Percentiles rank a stretch among this genome's conserved stretches.
These are phyloP conservation scores for Coleophoma crateriformis DNA, from an alignment of 2,329 filamentous ascomycete species.

Conservation along the genomic window DNA sequence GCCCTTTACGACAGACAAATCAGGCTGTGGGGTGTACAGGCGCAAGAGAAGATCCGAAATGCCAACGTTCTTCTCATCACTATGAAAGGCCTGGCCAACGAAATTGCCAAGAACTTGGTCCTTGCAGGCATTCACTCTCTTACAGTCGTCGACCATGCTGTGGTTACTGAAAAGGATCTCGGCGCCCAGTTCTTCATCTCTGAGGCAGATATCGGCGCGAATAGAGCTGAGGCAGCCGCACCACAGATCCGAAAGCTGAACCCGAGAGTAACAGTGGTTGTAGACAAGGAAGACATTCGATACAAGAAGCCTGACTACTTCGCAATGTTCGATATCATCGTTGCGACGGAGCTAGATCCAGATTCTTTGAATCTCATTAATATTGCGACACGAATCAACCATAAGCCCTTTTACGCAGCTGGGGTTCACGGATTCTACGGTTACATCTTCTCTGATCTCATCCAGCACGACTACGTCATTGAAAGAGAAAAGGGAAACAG, in stretches of 20 bases:
- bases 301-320: conserved; percentile 71
- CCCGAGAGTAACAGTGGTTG: conserved; percentile 72
- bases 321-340: conserved; percentile 73
- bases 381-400: conserved; percentile 73
- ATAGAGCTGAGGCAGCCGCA: conserved; percentile 77
- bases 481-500: conserved; percentile 80
- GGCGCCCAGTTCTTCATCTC: conserved; percentile 79
- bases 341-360: conserved; percentile 83
- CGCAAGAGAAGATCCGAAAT: conserved; percentile 85
- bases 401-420: conserved; percentile 82
- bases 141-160: conserved; percentile 76
- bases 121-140: conserved; percentile 87
- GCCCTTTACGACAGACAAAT: conserved; percentile 97
- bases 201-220: conserved; percentile 65
- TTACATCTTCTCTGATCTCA: conserved; percentile 90
- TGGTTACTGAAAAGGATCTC: conserved; percentile 73
- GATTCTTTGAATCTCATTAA: conserved; percentile 74
- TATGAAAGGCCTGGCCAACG: conserved; percentile 82
- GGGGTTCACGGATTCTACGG: conserved; percentile 87
- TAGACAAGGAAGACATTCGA: conserved; percentile 63
- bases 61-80: conserved; percentile 88
- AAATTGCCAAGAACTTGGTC: conserved; percentile 96
- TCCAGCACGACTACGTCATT: conserved; percentile 84
- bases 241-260: conserved; percentile 81
- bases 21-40: conserved; percentile 92